Base-by-base conservation (phyloP, 305 asterid genomes). In the Fraxinus greggii region DNA sequence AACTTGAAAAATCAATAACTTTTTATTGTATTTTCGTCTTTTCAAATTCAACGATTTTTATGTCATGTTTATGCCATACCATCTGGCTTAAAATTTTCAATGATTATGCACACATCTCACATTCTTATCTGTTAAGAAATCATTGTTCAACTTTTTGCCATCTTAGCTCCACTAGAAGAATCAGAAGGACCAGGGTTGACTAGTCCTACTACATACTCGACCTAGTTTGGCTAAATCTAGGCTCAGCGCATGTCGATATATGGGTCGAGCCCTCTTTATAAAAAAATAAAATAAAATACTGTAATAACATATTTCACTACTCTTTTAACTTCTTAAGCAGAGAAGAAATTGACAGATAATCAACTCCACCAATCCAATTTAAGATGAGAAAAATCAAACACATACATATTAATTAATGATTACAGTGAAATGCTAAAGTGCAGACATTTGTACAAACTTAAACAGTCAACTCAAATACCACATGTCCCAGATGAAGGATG, bases 381-480 rank as follows among this genome's bases (percentile, higher is more conserved):
- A 51, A 72, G 13, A 36, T 4, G 31, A 35, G 35, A 79, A 45
- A 45, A 69, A 59, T 51, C 36, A 61, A 65, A 77, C 83, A 80
- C 28, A 56, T 28, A 32, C 77, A 80, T 63, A 24, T 7, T 23
- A 79, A 82, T 21, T 63, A 79, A 83, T 79, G 80, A 82, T 77
- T 85, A 83, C 84, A 83, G 24, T 38, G 42, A 28, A 82, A 83
- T 2, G 29, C 73, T 56, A 31, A 79, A 81, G 82, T 80, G 75
- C 81, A 81, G 67, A 79, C 82, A 83, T 81, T 86, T 86, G 81
- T 80, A 84, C 89, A 86, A 61, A 61, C 77, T 35, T 9, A 32
- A 48, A 67, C 48, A 40, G 42, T 59, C 36, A 85, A 24, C 82
- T 72, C 59, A 70, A 24, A 72, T 80, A 81, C 87, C 79, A 77